These are phyloP conservation scores for Venturiaceae sp. DNA, from an alignment of 2,329 filamentous ascomycete species.

Conservation along the genomic window DNA sequence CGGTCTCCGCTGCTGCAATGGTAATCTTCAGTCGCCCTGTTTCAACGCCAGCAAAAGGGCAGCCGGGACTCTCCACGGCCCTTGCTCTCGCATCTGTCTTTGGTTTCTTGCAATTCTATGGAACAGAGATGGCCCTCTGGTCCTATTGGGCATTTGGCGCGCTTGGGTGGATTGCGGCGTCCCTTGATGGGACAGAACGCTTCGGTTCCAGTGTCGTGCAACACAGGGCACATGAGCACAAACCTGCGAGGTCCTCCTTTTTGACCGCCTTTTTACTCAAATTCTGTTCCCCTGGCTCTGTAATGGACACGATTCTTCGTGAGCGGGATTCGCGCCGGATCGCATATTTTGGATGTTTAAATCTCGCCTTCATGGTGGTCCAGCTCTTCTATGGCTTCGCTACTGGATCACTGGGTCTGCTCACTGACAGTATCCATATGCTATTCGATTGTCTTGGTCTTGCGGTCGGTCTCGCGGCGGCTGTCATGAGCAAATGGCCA, in stretches of 20 bases:
- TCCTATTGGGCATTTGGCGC: background rate
- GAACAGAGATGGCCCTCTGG: background rate
- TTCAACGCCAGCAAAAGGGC: constrained; percentile 19
- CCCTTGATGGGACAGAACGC: background rate
- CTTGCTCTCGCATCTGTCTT: constrained; percentile 16
- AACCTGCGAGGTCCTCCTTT: constrained; percentile 25
- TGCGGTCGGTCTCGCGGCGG: constrained; percentile 79
- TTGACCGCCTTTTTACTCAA: constrained; percentile 66
- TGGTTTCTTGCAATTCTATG: constrained; percentile 11
- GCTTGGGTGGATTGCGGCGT: background rate
- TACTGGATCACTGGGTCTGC: constrained; percentile 85
- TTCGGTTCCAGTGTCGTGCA: background rate
- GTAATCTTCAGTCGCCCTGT: constrained; percentile 22
- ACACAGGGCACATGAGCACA: constrained; percentile 13
- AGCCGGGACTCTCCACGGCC: constrained; percentile 20
- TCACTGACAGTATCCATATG: constrained; percentile 98
- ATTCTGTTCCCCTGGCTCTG: constrained; percentile 59
- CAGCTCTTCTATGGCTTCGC: constrained; percentile 91
- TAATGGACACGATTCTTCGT: constrained; percentile 75
- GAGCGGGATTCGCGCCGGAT: constrained; percentile 92
- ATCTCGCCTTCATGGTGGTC: constrained; percentile 89
- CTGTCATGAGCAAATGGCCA: constrained; percentile 95
- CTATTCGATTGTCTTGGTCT: constrained; percentile 96
- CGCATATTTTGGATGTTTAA: constrained; percentile 95
- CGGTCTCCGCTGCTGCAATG: constrained; percentile 31